phyloP scores from a whole-genome alignment of 1,139 yeast species.

The Arxiozyma slooffiae region DNA sequence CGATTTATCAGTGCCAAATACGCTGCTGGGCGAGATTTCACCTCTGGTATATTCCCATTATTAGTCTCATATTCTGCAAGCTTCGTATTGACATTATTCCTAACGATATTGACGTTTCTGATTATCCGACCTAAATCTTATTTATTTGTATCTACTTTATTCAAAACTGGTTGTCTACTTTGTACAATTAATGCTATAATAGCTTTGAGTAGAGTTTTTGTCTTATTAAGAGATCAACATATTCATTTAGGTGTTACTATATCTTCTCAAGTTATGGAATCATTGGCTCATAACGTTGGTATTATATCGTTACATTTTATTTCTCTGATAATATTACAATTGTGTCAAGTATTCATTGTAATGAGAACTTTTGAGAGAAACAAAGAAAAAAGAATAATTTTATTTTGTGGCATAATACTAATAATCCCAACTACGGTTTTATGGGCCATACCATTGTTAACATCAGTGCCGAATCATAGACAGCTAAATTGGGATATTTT shows the following conservation, averaged over 20 bases:
- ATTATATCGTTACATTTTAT: slow-evolving; percentile 56
- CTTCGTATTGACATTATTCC: slow-evolving; percentile 54
- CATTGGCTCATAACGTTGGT: slow-evolving; percentile 40
- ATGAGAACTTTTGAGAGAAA: slow-evolving; percentile 64
- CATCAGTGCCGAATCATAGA: slow-evolving; percentile 12
- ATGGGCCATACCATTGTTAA: slow-evolving; percentile 50
- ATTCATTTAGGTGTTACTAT: slow-evolving; percentile 43
- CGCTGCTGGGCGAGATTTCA: slow-evolving; percentile 36
- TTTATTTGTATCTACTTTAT: slow-evolving; percentile 35
- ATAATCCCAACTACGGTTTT: slow-evolving; percentile 52
- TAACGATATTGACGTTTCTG: slow-evolving; percentile 55
- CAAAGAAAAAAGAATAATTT: slow-evolving; percentile 57
- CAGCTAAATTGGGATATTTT: slow-evolving; percentile 34
- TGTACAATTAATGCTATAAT: slow-evolving; percentile 47
- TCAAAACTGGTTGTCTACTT: slow-evolving; percentile 38
- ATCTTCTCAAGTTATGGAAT: slow-evolving; percentile 41
- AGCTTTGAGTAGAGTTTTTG: slow-evolving; percentile 42
- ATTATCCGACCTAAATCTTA: slow-evolving; percentile 33
- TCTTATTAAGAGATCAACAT: slow-evolving; percentile 41
- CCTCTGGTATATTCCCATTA: slow-evolving; percentile 50
- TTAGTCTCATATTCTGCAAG: slow-evolving; percentile 55
- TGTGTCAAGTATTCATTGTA: slow-evolving; percentile 68
- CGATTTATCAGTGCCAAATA: slow-evolving; percentile 9
- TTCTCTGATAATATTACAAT: slow-evolving; percentile 49
- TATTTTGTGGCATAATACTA: slow-evolving; percentile 51